phyloP scores from a whole-genome alignment of 2,329 filamentous ascomycete genomes.

The Neocatenulostroma microsporum region DNA sequence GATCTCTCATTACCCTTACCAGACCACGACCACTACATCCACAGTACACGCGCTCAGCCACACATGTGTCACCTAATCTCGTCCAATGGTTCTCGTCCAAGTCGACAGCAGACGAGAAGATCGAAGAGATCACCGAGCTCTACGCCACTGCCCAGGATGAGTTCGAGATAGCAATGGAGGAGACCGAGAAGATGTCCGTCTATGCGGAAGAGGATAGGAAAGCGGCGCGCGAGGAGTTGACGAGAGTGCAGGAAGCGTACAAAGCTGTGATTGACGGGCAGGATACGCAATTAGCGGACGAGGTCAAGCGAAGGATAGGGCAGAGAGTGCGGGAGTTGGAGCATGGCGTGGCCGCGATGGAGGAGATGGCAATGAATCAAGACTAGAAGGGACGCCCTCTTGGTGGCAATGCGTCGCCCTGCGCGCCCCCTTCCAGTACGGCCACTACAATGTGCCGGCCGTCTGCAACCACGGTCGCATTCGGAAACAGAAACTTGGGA shows the following conservation, averaged over 20 bases:
- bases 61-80: slow-evolving; percentile 4
- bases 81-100: slow-evolving; percentile 21
- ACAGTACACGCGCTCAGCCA: slow-evolving; percentile 6
- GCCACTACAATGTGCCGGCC: too few relatives aligned
- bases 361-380: slow-evolving; percentile 44
- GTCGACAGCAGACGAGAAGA: slow-evolving; percentile 30
- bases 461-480: too few relatives aligned
- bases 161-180: slow-evolving; percentile 47
- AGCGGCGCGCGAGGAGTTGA: slow-evolving; percentile 47
- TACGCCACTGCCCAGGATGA: slow-evolving; percentile 34
- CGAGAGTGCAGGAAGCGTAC: slow-evolving; percentile 43
- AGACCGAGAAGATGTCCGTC: slow-evolving; percentile 47
- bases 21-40: slow-evolving; percentile 7
- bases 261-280: slow-evolving; percentile 34
- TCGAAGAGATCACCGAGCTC: slow-evolving; percentile 37
- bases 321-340: slow-evolving; percentile 48
- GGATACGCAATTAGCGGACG: slow-evolving; percentile 38
- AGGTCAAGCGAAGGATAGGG: slow-evolving; percentile 45
- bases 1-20: slow-evolving; percentile 14
- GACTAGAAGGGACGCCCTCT: slow-evolving; percentile 30
- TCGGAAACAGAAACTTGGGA: too few relatives aligned
- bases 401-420: too few relatives aligned
- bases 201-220: slow-evolving; percentile 49
- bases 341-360: slow-evolving; percentile 43
- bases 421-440: too few relatives aligned